A percentile compares a stretch with the other conserved stretches of the same genome.
Evolutionary conservation across 208 protist genomes (phyloP).

Genomic region (Acanthamoeba sp.): DNA sequence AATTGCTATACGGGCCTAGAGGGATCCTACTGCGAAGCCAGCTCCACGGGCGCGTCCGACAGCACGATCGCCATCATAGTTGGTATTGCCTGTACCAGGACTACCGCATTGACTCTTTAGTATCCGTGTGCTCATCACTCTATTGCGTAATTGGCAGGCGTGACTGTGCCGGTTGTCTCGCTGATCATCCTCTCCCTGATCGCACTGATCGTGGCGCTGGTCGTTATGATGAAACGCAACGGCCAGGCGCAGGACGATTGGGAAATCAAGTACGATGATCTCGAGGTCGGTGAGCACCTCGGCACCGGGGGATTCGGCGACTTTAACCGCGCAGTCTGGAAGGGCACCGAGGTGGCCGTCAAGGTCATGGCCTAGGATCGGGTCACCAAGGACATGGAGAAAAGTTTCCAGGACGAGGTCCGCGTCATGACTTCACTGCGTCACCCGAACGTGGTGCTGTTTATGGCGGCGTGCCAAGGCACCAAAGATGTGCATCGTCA

Average conservation of each 20-base stretch:
- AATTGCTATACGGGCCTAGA: neutral
- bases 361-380: conserved; percentile 35
- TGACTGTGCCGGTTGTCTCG: neutral
- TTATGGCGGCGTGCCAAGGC: conserved; percentile 29
- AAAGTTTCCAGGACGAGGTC: conserved; percentile 50
- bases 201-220: neutral
- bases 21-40: neutral
- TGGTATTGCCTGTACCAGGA: too few relatives aligned
- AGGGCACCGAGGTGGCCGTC: conserved; percentile 45
- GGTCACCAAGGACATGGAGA: conserved; percentile 32
- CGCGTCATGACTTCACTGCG: neutral
- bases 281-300: too few relatives aligned
- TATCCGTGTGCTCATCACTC: neutral
- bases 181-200: neutral
- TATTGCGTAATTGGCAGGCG: neutral
- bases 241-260: neutral
- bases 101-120: neutral
- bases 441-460: conserved; percentile 20
- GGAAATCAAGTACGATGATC: conserved; percentile 32
- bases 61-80: neutral
- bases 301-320: too few relatives aligned
- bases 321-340: too few relatives aligned
- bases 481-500: too few relatives aligned
- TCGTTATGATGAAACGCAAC: neutral
- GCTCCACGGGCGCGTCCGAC: neutral